phyloP scores from a whole-genome alignment of 495 filamentous ascomycete species.

The Hyaloscypha variabilis region DNA sequence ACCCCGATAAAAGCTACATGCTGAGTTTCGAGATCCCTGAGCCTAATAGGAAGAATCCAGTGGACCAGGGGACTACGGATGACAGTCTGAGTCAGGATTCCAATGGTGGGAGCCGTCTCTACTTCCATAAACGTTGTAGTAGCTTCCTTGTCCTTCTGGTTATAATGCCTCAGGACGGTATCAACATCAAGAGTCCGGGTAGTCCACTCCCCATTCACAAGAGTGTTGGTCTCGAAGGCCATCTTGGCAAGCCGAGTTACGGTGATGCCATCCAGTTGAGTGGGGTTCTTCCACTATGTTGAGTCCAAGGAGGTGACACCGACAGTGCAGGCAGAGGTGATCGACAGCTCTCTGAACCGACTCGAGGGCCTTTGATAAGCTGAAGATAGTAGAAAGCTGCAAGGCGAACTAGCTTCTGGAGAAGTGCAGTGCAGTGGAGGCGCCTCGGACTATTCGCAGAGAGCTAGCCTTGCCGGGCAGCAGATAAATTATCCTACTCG shows the following conservation, averaged over 20 bases:
- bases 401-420: neutral
- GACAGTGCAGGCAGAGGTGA: conserved; percentile 6
- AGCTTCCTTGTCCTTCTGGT: conserved; percentile 33
- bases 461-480: conserved; percentile 9
- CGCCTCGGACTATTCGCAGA: neutral
- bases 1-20: conserved; percentile 92
- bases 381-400: no score
- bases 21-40: conserved; percentile 68
- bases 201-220: conserved; percentile 62
- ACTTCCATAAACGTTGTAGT: conserved; percentile 23
- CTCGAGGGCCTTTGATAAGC: neutral
- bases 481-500: neutral
- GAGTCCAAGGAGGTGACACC: conserved; percentile 5
- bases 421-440: neutral
- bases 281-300: neutral
- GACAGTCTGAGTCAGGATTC: conserved; percentile 76
- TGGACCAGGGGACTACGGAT: conserved; percentile 75
- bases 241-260: conserved; percentile 18
- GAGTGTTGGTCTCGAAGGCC: conserved; percentile 53
- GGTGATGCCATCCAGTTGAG: conserved; percentile 19
- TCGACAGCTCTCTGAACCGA: neutral
- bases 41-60: conserved; percentile 77
- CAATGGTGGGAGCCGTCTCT: conserved; percentile 54
- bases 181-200: conserved; percentile 51
- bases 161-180: conserved; percentile 37